A percentile compares a stretch with the other conserved stretches of the same genome.
Conservation (phyloP, 805 yeast species). For the Spathaspora girioi region DNA sequence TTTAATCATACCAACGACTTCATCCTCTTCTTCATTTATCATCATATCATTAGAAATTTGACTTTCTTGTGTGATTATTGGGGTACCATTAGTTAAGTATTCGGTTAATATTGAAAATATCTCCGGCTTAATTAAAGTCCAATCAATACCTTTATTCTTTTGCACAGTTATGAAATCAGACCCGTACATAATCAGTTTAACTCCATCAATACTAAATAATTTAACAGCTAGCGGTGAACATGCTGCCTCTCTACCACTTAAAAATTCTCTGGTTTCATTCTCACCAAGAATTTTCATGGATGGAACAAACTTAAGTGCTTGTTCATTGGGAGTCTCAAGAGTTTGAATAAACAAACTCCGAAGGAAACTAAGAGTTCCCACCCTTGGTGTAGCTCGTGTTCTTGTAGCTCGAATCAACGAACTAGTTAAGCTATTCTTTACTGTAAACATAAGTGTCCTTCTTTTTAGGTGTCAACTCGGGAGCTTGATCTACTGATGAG, state of each 20-base stretch:
- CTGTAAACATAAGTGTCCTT: background rate
- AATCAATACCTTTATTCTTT: conserved; percentile 49
- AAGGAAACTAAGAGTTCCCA: background rate
- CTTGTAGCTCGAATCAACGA: background rate
- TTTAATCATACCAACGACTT: conserved; percentile 61
- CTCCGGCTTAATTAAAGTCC: conserved; percentile 66
- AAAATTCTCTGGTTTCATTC: conserved; percentile 68
- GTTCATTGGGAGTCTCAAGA: conserved; percentile 79
- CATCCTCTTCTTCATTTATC: conserved; percentile 61
- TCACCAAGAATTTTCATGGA: conserved; percentile 64
- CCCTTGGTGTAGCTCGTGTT: background rate
- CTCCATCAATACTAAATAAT: conserved; percentile 72
- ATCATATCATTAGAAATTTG: conserved; percentile 35
- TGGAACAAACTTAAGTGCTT: conserved; percentile 82
- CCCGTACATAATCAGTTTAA: conserved; percentile 75
- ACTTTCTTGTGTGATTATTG: conserved; percentile 41
- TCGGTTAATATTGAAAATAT: conserved; percentile 58
- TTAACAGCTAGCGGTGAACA: conserved; percentile 75
- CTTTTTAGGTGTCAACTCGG: background rate
- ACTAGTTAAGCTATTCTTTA: background rate
- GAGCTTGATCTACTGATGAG: background rate
- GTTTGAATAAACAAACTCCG: conserved; percentile 67
- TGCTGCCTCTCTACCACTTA: conserved; percentile 71
- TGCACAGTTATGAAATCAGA: conserved; percentile 81
- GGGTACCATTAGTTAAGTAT: conserved; percentile 51